Evolutionary conservation across 2,329 filamentous ascomycete genomes (phyloP), one percentile per base, ranked within the genome.

Genomic region (Penicillium psychrosexuale): DNA sequence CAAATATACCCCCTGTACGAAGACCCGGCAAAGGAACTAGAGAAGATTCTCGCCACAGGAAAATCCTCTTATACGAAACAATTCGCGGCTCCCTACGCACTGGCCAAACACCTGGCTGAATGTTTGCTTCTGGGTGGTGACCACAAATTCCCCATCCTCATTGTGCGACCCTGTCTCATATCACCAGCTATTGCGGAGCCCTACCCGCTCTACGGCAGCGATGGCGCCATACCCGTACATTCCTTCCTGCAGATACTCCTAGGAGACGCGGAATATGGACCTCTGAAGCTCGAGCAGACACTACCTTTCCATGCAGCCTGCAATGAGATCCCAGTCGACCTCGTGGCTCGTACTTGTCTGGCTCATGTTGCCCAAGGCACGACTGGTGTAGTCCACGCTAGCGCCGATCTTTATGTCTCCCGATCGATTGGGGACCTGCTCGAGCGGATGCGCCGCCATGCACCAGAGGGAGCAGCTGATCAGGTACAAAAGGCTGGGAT

Each of bases 291-390:
- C 8, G 42, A 47, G 42, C 19, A 30, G 5, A 40, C 15, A n/a
- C 19, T 56, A 1, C 55, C 51, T 15, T n/a, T 28, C 9, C 3
- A 57, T 5, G 39, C 50, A 28, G 34, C 57, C 5, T 27, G 61
- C 22, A 59, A 64, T 22, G 62, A 62, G 31, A 50, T 63, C 12
- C 61, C 61, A 3, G 62, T 64, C 19, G 62, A 64, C 19, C 51
- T 58, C 13, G 59, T 61, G 3, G 57, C 53, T 0, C 58, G 60
- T 13, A 46, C 37, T 8, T 60, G 55, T 15, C 55, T 63, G 1
- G 49, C 60, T n/a, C 62, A 64, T 36, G 17, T 63, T 17, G 56
- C 56, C 0, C 13, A 36, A 9, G 53, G 52, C 4, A 54, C 57
- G 0, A 55, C 34, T 1, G 62, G 61, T 7, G 46, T 63, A 7